Evolutionary conservation across 2,329 filamentous ascomycete species (phyloP).

Genomic region (Grosmannia clavigera): DNA sequence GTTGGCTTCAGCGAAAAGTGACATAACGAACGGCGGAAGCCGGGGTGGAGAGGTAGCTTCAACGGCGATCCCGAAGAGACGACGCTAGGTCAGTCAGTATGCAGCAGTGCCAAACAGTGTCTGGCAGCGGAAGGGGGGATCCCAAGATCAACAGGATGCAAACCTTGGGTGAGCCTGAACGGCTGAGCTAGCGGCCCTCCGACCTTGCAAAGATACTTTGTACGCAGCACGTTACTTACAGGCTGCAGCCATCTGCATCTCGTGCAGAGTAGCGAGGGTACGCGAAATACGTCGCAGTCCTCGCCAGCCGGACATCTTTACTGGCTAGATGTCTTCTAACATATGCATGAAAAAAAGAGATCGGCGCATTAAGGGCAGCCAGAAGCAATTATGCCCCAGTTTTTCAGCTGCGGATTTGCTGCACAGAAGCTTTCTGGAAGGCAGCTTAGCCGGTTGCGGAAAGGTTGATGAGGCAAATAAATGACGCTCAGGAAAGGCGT

Average conservation of each 20-base stretch:
- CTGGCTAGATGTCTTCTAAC: neutral
- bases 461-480: conserved; percentile 3
- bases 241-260: neutral
- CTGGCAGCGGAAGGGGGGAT: neutral
- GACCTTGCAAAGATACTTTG: neutral
- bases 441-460: neutral
- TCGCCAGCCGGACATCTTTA: neutral
- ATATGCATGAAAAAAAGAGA: neutral
- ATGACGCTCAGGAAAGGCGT: neutral
- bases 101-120: neutral
- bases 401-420: neutral
- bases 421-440: conserved; percentile 11
- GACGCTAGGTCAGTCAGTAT: neutral
- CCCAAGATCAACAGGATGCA: neutral
- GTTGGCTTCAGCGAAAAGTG: neutral
- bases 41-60: neutral
- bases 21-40: neutral
- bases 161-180: neutral
- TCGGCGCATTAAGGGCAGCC: neutral
- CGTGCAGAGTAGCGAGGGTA: neutral
- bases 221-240: neutral
- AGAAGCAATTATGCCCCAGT: neutral
- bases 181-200: neutral
- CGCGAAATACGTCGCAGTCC: neutral
- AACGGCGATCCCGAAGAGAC: conserved; percentile 3